Conservation (phyloP, 208 protist genomes). For the Naegleria fowleri region DNA sequence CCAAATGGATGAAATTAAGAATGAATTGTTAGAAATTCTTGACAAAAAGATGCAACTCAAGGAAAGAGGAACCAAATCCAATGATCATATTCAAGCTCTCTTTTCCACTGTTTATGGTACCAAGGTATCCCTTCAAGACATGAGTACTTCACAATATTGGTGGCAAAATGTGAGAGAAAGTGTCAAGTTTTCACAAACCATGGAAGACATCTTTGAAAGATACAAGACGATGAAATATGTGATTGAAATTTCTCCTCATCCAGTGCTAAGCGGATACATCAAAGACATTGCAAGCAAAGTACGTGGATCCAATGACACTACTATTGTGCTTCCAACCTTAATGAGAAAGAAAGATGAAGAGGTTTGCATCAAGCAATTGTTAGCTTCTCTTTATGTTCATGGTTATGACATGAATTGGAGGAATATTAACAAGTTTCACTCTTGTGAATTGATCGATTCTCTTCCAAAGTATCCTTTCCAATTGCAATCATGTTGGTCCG, state of each 20-base stretch:
- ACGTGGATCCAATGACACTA: neutral
- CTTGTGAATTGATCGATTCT: neutral
- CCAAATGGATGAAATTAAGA: neutral
- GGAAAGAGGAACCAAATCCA: neutral
- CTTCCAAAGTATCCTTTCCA: constrained; percentile 8
- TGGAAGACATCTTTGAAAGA: neutral
- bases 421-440: neutral
- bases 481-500: neutral
- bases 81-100: neutral
- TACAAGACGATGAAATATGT: neutral
- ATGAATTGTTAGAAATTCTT: neutral
- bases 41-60: neutral
- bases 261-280: neutral
- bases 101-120: neutral
- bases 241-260: neutral
- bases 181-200: neutral
- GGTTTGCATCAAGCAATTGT: neutral
- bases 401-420: neutral
- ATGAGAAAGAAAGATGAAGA: constrained; percentile 8
- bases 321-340: neutral
- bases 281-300: neutral
- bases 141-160: neutral
- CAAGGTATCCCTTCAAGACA: neutral
- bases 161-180: neutral
- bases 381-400: neutral